These are phyloP conservation scores for Euphorbia peplus DNA, from an alignment of 345 rosid genomes.

Conservation along the genomic window DNA sequence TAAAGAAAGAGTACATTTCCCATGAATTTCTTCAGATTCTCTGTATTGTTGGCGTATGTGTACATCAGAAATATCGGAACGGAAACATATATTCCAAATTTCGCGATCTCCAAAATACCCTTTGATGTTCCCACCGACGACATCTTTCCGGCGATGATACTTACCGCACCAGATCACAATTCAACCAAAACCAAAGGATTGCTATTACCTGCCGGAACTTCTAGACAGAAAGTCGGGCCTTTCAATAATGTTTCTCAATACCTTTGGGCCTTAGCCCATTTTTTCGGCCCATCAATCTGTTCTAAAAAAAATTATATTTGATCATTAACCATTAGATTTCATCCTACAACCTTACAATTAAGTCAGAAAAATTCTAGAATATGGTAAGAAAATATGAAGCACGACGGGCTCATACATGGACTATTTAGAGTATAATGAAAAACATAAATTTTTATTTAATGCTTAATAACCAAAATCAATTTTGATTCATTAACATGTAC, in stretches of 20 bases:
- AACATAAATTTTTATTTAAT: no score
- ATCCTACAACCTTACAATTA: no score
- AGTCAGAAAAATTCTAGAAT: no score
- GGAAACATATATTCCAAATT: slow-evolving; percentile 70
- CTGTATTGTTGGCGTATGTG: slow-evolving; percentile 71
- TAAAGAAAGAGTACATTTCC: slow-evolving; percentile 51
- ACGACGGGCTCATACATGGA: no score
- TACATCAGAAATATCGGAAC: slow-evolving; percentile 76
- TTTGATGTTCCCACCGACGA: slow-evolving; percentile 69
- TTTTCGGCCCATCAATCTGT: no score
- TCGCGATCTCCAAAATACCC: slow-evolving; percentile 74
- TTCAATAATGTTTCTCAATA: background rate
- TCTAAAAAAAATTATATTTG: no score
- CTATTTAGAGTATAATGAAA: no score
- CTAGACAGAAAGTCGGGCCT: background rate
- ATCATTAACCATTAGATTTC: no score
- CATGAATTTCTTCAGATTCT: slow-evolving; percentile 79
- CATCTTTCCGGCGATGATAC: slow-evolving; percentile 34
- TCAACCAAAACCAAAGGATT: background rate
- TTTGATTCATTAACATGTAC: no score
- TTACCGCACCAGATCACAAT: background rate
- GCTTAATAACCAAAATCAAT: no score
- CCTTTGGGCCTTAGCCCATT: no score
- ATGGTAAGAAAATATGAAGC: no score
- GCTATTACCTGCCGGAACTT: background rate